phyloP scores from a whole-genome alignment of 2,329 filamentous ascomycete genomes.

The Westerdykella aurantiaca region DNA sequence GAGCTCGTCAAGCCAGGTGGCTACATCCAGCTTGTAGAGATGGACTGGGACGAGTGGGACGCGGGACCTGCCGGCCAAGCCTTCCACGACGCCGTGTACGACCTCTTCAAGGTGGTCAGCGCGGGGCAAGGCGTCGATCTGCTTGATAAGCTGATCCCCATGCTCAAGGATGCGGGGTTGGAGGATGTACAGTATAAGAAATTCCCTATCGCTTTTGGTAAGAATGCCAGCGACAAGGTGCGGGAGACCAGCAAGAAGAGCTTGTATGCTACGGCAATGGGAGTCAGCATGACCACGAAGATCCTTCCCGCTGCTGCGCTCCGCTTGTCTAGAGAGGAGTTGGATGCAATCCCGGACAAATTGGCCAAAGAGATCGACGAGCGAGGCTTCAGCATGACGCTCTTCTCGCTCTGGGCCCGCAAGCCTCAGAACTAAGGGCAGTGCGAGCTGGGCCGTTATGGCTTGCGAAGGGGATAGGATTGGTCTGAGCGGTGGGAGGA shows the following conservation, averaged over 20 bases:
- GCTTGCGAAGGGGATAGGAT: no score
- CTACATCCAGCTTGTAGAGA: slow-evolving; percentile 12
- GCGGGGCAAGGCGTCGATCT: slow-evolving; percentile 10
- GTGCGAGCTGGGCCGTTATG: no score
- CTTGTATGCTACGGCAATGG: slow-evolving; percentile 9
- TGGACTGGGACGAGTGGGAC: slow-evolving; percentile 9
- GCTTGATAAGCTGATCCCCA: slow-evolving; percentile 6
- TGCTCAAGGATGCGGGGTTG: slow-evolving; percentile 7
- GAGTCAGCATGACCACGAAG: slow-evolving; percentile 6
- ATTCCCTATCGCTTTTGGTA: slow-evolving; percentile 5
- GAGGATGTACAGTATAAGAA: slow-evolving; percentile 7
- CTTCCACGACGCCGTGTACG: slow-evolving; percentile 7
- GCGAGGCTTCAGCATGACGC: slow-evolving; percentile 4
- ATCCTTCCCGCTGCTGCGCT: slow-evolving; percentile 7
- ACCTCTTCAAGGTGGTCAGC: slow-evolving; percentile 10
- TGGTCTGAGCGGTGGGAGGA: no score
- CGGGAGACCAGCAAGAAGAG: slow-evolving; percentile 7
- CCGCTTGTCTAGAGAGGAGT: slow-evolving; percentile 5
- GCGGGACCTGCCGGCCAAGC: slow-evolving; percentile 3
- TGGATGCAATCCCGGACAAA: slow-evolving; percentile 7
- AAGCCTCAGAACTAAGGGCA: slow-evolving; percentile 4
- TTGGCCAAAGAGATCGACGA: slow-evolving; percentile 8
- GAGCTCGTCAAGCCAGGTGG: slow-evolving; percentile 10
- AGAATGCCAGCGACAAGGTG: slow-evolving; percentile 5
- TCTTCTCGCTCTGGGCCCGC: slow-evolving; percentile 7